A percentile compares a stretch with the other conserved stretches of the same genome.
These are phyloP conservation scores for Epichloe scottii DNA, from an alignment of 2,329 filamentous ascomycete species.

Conservation along the genomic window DNA sequence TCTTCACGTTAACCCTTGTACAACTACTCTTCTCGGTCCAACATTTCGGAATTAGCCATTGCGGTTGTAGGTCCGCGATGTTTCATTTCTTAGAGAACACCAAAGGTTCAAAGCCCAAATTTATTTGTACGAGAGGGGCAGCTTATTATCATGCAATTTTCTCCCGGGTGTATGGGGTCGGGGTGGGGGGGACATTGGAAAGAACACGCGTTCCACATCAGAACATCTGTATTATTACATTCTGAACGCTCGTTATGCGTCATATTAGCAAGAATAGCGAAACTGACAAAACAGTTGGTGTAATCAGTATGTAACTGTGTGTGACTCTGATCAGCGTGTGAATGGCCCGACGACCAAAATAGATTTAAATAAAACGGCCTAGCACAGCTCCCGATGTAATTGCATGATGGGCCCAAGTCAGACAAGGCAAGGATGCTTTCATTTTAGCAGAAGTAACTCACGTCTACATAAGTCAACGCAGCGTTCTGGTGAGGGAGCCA, in stretches of 20 bases:
- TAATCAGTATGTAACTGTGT: neutral
- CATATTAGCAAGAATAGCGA: neutral
- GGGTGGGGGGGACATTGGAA: neutral
- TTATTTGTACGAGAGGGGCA: neutral
- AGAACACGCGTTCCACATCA: neutral
- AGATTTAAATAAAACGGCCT: neutral
- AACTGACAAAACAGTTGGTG: neutral
- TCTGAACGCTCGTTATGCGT: constrained; percentile 3
- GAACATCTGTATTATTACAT: constrained; percentile 2
- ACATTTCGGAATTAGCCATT: neutral
- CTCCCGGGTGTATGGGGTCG: too few relatives aligned
- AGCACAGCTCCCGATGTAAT: neutral
- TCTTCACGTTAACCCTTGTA: constrained; percentile 18
- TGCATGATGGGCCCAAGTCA: neutral
- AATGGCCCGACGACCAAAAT: too few relatives aligned
- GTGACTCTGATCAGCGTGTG: too few relatives aligned
- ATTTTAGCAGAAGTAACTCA: neutral
- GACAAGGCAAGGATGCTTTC: neutral
- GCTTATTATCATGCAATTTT: neutral
- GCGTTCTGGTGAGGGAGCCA: neutral
- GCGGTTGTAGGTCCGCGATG: neutral
- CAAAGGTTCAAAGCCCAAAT: neutral
- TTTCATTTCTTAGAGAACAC: neutral
- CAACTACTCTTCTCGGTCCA: constrained; percentile 18
- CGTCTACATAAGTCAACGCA: neutral